These are phyloP conservation scores for Fragilariopsis cylindrus DNA, from an alignment of 108 stramenopile genomes.

Conservation along the genomic window DNA sequence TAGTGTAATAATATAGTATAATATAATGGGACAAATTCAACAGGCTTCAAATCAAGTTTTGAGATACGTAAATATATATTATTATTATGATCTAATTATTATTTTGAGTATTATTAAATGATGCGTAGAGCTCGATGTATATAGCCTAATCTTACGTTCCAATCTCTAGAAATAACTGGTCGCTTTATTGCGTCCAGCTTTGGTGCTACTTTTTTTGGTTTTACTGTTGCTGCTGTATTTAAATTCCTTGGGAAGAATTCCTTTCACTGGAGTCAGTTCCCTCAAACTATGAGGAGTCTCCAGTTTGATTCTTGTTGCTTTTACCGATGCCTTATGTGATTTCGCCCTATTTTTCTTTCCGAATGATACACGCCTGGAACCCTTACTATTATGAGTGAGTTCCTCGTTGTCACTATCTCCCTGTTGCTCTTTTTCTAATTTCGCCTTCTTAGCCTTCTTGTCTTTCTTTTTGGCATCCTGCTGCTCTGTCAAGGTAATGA, in stretches of 20 bases:
- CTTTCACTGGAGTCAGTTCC: constrained; percentile 61
- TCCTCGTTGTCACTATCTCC: constrained; percentile 20
- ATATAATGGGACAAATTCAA: too few relatives aligned
- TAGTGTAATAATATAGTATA: too few relatives aligned
- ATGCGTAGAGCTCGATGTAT: too few relatives aligned
- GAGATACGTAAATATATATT: too few relatives aligned
- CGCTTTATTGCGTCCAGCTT: constrained; percentile 39
- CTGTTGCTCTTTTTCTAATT: constrained; percentile 11
- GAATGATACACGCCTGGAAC: constrained; percentile 67
- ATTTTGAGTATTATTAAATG: too few relatives aligned
- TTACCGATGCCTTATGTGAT: constrained; percentile 84
- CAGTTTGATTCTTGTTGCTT: constrained; percentile 54
- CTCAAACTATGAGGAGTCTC: constrained; percentile 40
- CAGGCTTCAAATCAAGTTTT: too few relatives aligned
- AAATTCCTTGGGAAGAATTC: constrained; percentile 63
- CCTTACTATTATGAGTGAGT: constrained; percentile 14
- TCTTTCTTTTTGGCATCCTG: constrained; percentile 44
- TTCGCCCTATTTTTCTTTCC: constrained; percentile 64
- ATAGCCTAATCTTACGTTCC: too few relatives aligned
- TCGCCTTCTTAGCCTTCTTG: constrained; percentile 36
- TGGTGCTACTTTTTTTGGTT: constrained; percentile 7
- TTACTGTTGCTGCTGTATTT: neutral
- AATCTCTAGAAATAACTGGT: constrained; percentile 36
- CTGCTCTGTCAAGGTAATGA: constrained; percentile 46
- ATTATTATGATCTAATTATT: too few relatives aligned